Base-by-base conservation (phyloP, 2,329 filamentous ascomycete species). In the Penicillium sp. region DNA sequence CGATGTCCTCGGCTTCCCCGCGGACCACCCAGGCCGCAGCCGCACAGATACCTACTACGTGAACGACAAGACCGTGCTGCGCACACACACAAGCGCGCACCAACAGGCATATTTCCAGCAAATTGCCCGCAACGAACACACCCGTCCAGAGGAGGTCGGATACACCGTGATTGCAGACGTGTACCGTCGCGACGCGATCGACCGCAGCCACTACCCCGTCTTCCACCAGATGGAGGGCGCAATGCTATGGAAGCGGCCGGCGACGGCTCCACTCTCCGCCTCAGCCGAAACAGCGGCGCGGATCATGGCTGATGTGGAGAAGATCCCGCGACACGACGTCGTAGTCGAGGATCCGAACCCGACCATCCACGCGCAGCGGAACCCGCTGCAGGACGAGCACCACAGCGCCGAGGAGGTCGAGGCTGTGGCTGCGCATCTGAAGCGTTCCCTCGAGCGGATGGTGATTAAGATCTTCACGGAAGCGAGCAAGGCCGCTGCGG, bases 181-280 rank as follows among this genome's bases (percentile, higher is more conserved):
- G 18, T 99, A 97, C 74, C 86, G 94, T 41, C 84, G 94, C 61
- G 94, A 99, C 82, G 92, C 93, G 54, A 88, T 99, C 67, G 94
- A 99, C 75, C 85, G 90, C 54, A 94, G 88, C 64, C 94, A 99
- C 75, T 97, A 97, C 75, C 94, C 94, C 0, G 86, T 96, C 55
- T 99, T 99, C 74, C 94, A 99, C 75, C 94, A 99, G 77, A 97
- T 97, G 92, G 94, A 99, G 73, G 93, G 91, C 13, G 93, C 93
- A 9, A 82, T 88, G 64, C 87, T 91, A 51, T 99, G 94, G 93
- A 88, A 94, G 68, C 84, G 90, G 10, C 79, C 72, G 3, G 55
- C 59, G 9, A 60, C 54, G 5, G 59, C 71, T 15, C 68, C 72
- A 1, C 60, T 73, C 13, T 63, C 68, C n/a, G 58, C 68, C 35